A percentile compares a stretch with the other conserved stretches of the same genome.
Evolutionary conservation across 2,329 filamentous ascomycete genomes (phyloP).

Genomic region (Cryphonectria carpinicola): DNA sequence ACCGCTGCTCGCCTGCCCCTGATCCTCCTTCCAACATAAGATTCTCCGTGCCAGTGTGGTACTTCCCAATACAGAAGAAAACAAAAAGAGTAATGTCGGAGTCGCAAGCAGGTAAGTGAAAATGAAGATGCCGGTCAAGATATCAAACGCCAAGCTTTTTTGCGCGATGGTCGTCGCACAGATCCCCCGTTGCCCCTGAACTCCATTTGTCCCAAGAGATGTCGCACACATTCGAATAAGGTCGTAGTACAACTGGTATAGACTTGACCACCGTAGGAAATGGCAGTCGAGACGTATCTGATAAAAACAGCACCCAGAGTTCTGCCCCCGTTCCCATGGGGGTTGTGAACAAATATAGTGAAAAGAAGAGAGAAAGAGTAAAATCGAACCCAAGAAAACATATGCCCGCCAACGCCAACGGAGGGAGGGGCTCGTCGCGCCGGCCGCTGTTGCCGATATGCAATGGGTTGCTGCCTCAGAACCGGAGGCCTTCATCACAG

Average conservation of each 20-base stretch:
- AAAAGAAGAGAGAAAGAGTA: not conserved
- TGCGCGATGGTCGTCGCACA: not conserved
- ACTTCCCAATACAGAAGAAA: not conserved
- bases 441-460: not conserved
- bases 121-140: not conserved
- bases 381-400: not conserved
- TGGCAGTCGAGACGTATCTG: not conserved
- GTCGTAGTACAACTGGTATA: constrained; percentile 3
- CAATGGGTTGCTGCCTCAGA: not conserved
- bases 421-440: not conserved
- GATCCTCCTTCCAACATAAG: not conserved
- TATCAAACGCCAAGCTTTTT: constrained; percentile 11
- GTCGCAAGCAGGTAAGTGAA: not conserved
- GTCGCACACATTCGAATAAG: constrained; percentile 7
- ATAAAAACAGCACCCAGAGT: not conserved
- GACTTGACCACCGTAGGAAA: not conserved
- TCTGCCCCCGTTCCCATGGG: not conserved
- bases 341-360: not conserved
- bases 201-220: constrained; percentile 9
- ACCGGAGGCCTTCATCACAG: not conserved
- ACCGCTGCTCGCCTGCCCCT: not conserved
- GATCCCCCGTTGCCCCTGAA: not conserved
- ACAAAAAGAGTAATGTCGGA: not conserved
- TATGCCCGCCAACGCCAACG: not conserved
- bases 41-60: not conserved